Percentiles rank a stretch among this genome's conserved stretches.
These are phyloP conservation scores for Picocystis salinarum DNA, from an alignment of 139 green algal species.

Conservation along the genomic window DNA sequence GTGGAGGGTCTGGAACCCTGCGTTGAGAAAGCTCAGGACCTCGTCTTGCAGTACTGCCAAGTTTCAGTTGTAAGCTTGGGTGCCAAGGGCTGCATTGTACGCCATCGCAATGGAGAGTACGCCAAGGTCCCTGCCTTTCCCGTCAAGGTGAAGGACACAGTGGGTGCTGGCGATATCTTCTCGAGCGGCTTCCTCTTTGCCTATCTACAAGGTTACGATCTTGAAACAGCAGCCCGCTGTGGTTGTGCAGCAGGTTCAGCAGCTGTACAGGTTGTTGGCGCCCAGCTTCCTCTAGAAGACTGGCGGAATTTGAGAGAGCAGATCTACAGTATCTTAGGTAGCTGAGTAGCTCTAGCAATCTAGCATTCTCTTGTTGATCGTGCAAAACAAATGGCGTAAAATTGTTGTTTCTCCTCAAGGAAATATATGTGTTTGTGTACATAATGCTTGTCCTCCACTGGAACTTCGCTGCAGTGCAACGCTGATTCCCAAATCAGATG, in stretches of 20 bases:
- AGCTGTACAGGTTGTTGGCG: constrained; percentile 30
- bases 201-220: constrained; percentile 15
- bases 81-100: constrained; percentile 27
- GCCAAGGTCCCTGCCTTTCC: constrained; percentile 10
- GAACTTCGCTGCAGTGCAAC: no score
- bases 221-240: constrained; percentile 13
- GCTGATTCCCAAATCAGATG: no score
- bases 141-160: constrained; percentile 54
- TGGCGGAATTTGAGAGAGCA: constrained; percentile 6
- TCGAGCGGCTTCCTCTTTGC: constrained; percentile 46
- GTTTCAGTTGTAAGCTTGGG: constrained; percentile 18
- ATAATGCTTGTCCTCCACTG: no score
- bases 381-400: no score
- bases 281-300: constrained; percentile 9
- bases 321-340: no score
- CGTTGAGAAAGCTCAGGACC: constrained; percentile 12
- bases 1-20: constrained; percentile 12
- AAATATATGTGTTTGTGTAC: no score
- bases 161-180: constrained; percentile 60
- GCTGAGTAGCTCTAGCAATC: no score
- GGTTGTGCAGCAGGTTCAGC: constrained; percentile 33
- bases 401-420: no score
- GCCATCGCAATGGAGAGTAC: constrained; percentile 2
- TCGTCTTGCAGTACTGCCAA: constrained; percentile 12
- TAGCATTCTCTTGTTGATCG: no score